phyloP scores from a whole-genome alignment of 306 rosid species.

The Cyamopsis tetragonoloba region DNA sequence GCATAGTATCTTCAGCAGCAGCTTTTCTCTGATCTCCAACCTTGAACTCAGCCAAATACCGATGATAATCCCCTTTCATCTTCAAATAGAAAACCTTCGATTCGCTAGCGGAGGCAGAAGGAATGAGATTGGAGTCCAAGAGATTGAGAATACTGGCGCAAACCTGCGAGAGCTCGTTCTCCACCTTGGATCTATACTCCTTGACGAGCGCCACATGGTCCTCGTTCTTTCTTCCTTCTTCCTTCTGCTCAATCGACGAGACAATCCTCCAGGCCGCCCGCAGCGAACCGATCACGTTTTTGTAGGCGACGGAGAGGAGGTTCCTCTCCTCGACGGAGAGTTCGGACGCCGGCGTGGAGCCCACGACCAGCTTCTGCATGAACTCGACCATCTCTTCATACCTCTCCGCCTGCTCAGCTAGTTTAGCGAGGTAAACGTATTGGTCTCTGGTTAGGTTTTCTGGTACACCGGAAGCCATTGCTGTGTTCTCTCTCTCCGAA shows the following conservation, averaged over 20 bases:
- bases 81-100: conserved; percentile 69
- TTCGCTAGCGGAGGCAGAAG: conserved; percentile 54
- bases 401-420: conserved; percentile 74
- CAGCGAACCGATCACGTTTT: conserved; percentile 75
- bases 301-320: conserved; percentile 65
- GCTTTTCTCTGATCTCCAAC: conserved; percentile 54
- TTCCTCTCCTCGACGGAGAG: conserved; percentile 69
- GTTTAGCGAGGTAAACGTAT: conserved; percentile 63
- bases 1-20: conserved; percentile 73
- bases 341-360: conserved; percentile 60
- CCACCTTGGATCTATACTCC: conserved; percentile 73
- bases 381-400: conserved; percentile 82
- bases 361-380: conserved; percentile 70
- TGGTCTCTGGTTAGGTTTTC: conserved; percentile 65
- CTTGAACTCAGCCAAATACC: conserved; percentile 74
- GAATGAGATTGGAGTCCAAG: conserved; percentile 51
- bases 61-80: conserved; percentile 77
- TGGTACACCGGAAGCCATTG: conserved; percentile 47
- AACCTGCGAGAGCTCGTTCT: conserved; percentile 47
- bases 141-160: conserved; percentile 52
- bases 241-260: conserved; percentile 74
- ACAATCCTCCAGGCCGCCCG: conserved; percentile 78
- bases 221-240: conserved; percentile 66
- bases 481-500: background rate
- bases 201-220: conserved; percentile 58